Percentiles rank a stretch among this genome's conserved stretches.
Evolutionary conservation across 2,329 filamentous ascomycete genomes (phyloP).

Genomic region (Nemania sp.): DNA sequence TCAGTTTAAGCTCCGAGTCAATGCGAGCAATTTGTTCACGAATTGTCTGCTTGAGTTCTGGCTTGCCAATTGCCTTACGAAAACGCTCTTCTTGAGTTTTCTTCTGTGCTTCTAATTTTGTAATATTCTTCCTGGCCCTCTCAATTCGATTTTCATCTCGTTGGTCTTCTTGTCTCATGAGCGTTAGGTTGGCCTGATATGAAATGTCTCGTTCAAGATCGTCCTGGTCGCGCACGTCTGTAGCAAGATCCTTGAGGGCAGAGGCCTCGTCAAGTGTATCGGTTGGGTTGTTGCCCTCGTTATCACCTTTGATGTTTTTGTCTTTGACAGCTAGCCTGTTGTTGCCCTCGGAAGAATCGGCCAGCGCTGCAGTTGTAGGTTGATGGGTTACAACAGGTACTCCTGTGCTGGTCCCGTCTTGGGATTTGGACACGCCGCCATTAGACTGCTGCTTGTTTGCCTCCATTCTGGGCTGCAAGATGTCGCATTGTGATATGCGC

Average conservation of each 20-base stretch:
- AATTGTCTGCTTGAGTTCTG: slow-evolving; percentile 59
- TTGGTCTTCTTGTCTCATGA: slow-evolving; percentile 66
- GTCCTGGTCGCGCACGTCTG: slow-evolving; percentile 80
- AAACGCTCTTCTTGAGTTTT: slow-evolving; percentile 56
- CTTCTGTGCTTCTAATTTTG: slow-evolving; percentile 68
- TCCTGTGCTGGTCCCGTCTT: background rate
- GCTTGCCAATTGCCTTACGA: slow-evolving; percentile 49
- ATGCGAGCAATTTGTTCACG: slow-evolving; percentile 69
- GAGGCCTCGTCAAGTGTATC: slow-evolving; percentile 58
- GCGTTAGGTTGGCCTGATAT: slow-evolving; percentile 60
- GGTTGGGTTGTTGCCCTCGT: background rate
- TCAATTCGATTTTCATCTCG: slow-evolving; percentile 66
- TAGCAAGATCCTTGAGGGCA: slow-evolving; percentile 65
- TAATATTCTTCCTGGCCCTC: slow-evolving; percentile 57
- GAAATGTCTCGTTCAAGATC: slow-evolving; percentile 88
- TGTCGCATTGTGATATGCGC: background rate
- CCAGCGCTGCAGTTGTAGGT: background rate
- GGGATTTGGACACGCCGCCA: background rate
- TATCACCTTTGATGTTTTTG: background rate
- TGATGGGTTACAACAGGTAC: background rate
- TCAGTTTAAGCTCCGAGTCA: slow-evolving; percentile 64
- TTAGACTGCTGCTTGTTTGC: background rate
- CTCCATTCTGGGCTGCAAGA: slow-evolving; percentile 8
- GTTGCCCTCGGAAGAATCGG: background rate
- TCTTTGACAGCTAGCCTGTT: background rate